Evolutionary conservation across 805 yeast species (phyloP), one percentile per base, ranked within the genome.

Genomic region (Dipodascus geniculatus): DNA sequence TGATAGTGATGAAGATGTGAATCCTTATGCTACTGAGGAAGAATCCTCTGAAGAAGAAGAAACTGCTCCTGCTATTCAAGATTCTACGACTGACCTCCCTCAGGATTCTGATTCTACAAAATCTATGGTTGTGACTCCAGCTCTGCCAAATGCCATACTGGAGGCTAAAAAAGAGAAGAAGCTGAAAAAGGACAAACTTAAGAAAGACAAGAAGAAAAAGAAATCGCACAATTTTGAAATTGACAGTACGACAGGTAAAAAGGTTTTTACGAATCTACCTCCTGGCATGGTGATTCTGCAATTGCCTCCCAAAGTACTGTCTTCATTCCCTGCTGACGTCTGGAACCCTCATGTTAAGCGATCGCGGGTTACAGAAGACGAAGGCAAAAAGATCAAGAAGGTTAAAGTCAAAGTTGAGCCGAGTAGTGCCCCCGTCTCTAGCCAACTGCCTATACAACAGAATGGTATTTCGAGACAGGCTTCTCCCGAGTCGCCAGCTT

Each of bases 1-100:
- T 61, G 97, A 89, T 61, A 79, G 85, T 53, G 95, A 86, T 58
- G 91, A 87, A 53, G 93, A 88, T 53, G 80, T 78, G 22, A 87
- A 88, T 65, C 96, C 96, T 42, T 89, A 88, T 63, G 72, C 85
- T 22, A 80, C 84, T 49, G 74, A 73, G 42, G 77, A 75, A 16
- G 73, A 71, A 49, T 71, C 71, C n/a, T 69, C 67, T 1, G 75
- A 71, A 33, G 70, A 69, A 3, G 72, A 69, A 17, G 63, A 67
- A n/a, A 61, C 56, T 19, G 61, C 57, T 9, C 51, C 53, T 42
- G 14, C 44, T 11, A 38, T 16, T 17, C 31, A 22, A 47, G 49
- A 47, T 16, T 22, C 24, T 14, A 22, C 49, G 4, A 22, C 24
- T 22, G 51, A 42, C 9, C 47, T 42, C 49, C 51, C 48, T 53